These are phyloP conservation scores for Dioscorea cayenensis DNA, from an alignment of 116 monocot genomes.

Conservation along the genomic window DNA sequence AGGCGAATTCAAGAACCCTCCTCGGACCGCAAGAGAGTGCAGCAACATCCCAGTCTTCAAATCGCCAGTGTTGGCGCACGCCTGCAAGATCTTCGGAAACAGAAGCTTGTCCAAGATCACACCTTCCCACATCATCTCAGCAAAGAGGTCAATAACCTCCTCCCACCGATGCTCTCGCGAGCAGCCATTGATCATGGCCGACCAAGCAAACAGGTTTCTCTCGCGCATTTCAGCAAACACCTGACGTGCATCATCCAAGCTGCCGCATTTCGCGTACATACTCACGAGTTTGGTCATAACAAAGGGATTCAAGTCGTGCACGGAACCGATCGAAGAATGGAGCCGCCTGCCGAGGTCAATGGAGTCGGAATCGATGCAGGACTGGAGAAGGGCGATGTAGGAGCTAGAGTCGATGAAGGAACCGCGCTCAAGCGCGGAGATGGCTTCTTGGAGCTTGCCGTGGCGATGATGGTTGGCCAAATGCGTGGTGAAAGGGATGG, in stretches of 20 bases:
- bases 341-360: slow-evolving; percentile 51
- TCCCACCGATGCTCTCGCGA: slow-evolving; percentile 50
- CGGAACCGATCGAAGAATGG: slow-evolving; percentile 31
- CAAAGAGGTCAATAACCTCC: slow-evolving; percentile 48
- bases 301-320: slow-evolving; percentile 29
- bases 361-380: slow-evolving; percentile 68
- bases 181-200: slow-evolving; percentile 73
- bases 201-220: slow-evolving; percentile 72
- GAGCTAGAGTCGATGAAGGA: slow-evolving; percentile 22
- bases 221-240: slow-evolving; percentile 66
- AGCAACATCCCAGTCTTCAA: slow-evolving; percentile 37
- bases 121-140: slow-evolving; percentile 57
- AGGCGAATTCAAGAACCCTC: slow-evolving; percentile 28
- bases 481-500: background rate
- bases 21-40: slow-evolving; percentile 57
- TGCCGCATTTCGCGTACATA: slow-evolving; percentile 81
- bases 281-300: slow-evolving; percentile 73
- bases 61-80: slow-evolving; percentile 50
- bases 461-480: background rate
- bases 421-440: slow-evolving; percentile 27
- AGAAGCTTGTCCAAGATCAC: slow-evolving; percentile 55
- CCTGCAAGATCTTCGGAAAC: slow-evolving; percentile 73
- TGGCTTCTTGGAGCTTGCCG: slow-evolving; percentile 7
- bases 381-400: slow-evolving; percentile 60
- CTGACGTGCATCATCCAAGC: slow-evolving; percentile 55